Evolutionary conservation across 2,329 filamentous ascomycete genomes (phyloP), one percentile per base, ranked within the genome.

Genomic region (Colletotrichum euphorbiae): DNA sequence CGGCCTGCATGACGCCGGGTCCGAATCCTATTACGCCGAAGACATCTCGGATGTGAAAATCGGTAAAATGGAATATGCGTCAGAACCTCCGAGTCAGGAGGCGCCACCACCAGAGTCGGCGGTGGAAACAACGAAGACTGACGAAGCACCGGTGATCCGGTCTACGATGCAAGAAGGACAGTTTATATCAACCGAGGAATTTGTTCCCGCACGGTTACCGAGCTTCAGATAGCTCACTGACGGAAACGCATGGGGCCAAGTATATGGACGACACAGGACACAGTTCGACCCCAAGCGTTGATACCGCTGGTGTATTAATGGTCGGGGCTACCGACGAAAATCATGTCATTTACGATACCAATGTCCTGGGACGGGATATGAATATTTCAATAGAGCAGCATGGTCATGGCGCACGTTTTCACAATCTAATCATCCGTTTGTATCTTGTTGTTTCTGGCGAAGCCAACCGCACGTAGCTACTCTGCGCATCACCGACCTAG

Each of bases 161-260:
- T 31, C 65, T 31, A 36, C 36, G 31, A 50, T 43, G 40, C 55
- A 50, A 36, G 57, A 58, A 21, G 58, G 28, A 24, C 48, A 52
- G 43, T 56, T 45, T 43, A 70, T 67, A 66, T 46, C 48, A 31
- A 69, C 54, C 11, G 71, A 75, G 19, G 77, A 77, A 2, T 90
- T 90, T 71, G 80, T 90, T 21, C 87, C 88, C 4, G 88, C 88
- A 40, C 81, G 87, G 67, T 75, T 90, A 67, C 88, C 88, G 42
- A 81, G 82, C 61, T 87, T 90, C 78, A 78, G 79, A 71, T 87
- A 70, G 48, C 48, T 59, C 61, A 51, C 59, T 43, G 62, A 69
- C 46, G n/a, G 45, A 31, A 21, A 33, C 24, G 48, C 46, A 61
- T 43, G 58, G 58, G 46, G 36, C 48, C 46, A 43, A 28, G 21